Conservation (phyloP, 2,329 filamentous ascomycete genomes). For the Phialophora tarda region DNA sequence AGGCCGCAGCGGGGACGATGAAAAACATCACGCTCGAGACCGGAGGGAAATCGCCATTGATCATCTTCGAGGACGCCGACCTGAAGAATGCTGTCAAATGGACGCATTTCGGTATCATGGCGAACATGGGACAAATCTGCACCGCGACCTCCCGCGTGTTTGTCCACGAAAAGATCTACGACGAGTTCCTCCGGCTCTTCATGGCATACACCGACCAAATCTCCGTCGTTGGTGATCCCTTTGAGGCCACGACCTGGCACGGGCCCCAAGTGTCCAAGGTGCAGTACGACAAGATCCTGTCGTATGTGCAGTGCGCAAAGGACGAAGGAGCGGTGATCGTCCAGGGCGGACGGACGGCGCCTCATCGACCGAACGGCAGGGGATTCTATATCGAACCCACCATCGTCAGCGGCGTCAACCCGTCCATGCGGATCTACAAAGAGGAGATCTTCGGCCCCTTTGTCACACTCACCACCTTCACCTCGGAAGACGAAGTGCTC, state of each 20-base stretch:
- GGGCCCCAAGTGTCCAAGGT: no score
- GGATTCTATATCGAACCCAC: background rate
- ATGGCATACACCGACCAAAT: no score
- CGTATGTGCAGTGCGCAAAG: no score
- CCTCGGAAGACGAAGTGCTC: background rate
- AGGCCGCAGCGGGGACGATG: conserved; percentile 47
- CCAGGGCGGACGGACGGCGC: background rate
- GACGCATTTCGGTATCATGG: conserved; percentile 61
- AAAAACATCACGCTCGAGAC: conserved; percentile 68
- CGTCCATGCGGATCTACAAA: background rate
- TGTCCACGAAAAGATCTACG: conserved; percentile 41
- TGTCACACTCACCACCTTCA: background rate
- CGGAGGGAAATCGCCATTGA: conserved; percentile 68
- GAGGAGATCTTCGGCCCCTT: background rate
- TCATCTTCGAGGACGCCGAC: conserved; percentile 70
- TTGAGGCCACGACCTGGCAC: no score
- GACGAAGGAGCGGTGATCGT: background rate
- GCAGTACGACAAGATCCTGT: no score
- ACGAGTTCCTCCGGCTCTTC: conserved; percentile 42
- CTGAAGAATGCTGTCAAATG: conserved; percentile 72
- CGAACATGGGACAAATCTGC: conserved; percentile 45
- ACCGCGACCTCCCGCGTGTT: conserved; percentile 43
- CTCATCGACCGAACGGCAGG: background rate
- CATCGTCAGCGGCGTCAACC: background rate
- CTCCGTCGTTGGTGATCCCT: no score